Evolutionary conservation across 345 rosid species (phyloP), one percentile per base, ranked within the genome.

Genomic region (Arabis alpina): DNA sequence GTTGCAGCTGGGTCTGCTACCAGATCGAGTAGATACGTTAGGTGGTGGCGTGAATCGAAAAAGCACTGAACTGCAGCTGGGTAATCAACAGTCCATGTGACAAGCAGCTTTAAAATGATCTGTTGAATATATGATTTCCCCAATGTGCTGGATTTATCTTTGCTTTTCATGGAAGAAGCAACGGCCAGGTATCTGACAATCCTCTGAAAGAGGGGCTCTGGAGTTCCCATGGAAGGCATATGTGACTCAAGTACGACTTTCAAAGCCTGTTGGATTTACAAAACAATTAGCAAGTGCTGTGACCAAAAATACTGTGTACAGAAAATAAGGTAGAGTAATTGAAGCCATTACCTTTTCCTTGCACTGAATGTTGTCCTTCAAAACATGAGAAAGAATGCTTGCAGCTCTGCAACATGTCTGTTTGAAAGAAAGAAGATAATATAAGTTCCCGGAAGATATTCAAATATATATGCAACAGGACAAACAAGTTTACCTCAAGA

Each of bases 321-420:
- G n/a, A 75, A 40, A 48, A 13, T 11, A 69, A 11, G 12, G 9
- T 45, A 13, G 40, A 8, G 40, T 43, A 39, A 6, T 34, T 47
- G 52, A 28, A n/a, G 42, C 16, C 44, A 43, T 50, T 86, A 95
- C 99, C 96, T 82, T 88, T 81, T 90, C 98, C 69, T 90, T 95
- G 85, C 98, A 89, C 64, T 61, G 90, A 57, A 52, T 65, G 75
- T 92, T 95, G 80, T 83, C 92, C 85, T 83, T 81, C 45, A 95
- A 80, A 51, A 95, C 67, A 80, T 95, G 92, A 63, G 98, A 89
- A 65, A 95, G 89, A 44, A 92, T 88, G 79, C 94, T 92, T 39
- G 99, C 97, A 80, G 98, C 96, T 78, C 99, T 85, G 86, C 96
- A 83, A 80, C 96, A 92, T 68, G 82, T 86, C 99, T 95, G 85